Base-by-base conservation (phyloP, 2,329 filamentous ascomycete species). In the Dactylella cylindrospora region DNA sequence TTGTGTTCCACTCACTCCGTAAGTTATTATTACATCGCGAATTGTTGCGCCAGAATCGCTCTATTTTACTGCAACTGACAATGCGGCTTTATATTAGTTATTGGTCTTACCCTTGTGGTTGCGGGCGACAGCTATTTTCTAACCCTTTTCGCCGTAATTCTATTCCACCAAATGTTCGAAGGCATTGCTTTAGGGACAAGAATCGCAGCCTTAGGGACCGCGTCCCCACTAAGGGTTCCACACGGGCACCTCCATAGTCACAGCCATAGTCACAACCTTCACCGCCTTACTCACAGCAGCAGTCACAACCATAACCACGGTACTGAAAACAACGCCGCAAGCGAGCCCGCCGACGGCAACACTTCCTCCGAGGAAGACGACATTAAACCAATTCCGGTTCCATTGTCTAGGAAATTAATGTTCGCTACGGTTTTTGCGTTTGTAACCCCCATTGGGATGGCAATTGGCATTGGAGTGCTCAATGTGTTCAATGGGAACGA, bases 141-240 rank as follows among this genome's bases (percentile, higher is more conserved):
- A 49, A 80, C 78, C 1, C 75, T 83, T n/a, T 80, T 81, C 59
- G 71, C 80, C 35, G 85, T 89, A 49, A 87, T 90, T 54, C 73
- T 88, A 51, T 88, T 89, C 74, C 86, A 89, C 70, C 86, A 89
- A 68, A 82, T 87, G 76, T 88, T 90, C 67, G 85, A 89, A 70
- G 86, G 86, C 2, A 76, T 90, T 41, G 86, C 86, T 0, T 80
- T 90, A 0, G 85, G 86, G 10, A 81, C 82, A 7, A 80, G 84
- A 9, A 88, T 89, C 62, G 83, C 84, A 5, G 77, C 78, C 0
- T 75, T 88, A 1, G 66, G 69, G 2, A 68, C 69, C 0, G 36
- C 51, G 3, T 47, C 49, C 9, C 65, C 67, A 1, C 55, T 68
- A 1, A 35, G 38, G 20, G 38, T 44, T 6, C 45, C 53, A 43